Percentiles rank a stretch among this genome's conserved stretches.
Conservation (phyloP, 139 green algal species). For the Axilococcus clingmanii region DNA sequence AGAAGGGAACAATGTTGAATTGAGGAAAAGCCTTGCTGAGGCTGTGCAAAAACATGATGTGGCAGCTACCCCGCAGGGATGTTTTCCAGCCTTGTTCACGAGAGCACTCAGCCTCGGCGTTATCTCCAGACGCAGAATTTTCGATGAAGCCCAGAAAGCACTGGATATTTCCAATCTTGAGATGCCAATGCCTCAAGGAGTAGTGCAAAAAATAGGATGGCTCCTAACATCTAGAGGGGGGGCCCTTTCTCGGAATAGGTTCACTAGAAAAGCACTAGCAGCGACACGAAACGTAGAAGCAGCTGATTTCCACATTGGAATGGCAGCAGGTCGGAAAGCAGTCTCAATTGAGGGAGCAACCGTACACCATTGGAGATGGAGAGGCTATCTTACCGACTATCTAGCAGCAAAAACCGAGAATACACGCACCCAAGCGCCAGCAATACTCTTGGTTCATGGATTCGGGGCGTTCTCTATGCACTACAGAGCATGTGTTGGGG, state of each 20-base stretch:
- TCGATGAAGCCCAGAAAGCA: not conserved
- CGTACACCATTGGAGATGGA: constrained; percentile 47
- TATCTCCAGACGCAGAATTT: constrained; percentile 35
- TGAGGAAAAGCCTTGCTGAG: constrained; percentile 1
- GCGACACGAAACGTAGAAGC: constrained; percentile 36
- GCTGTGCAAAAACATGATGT: constrained; percentile 8
- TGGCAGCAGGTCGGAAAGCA: constrained; percentile 21
- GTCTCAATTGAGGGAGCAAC: constrained; percentile 7
- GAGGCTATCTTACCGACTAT: constrained; percentile 58
- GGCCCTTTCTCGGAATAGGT: constrained; percentile 2
- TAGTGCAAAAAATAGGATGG: constrained; percentile 16
- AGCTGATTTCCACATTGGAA: constrained; percentile 54
- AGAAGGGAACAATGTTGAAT: not conserved
- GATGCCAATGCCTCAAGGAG: not conserved
- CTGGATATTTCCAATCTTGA: not conserved
- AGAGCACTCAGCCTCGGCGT: constrained; percentile 39
- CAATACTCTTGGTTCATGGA: constrained; percentile 85
- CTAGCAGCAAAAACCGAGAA: constrained; percentile 21
- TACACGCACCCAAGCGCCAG: constrained; percentile 21
- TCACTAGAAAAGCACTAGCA: constrained; percentile 18
- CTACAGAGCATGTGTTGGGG: constrained; percentile 65
- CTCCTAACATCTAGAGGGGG: constrained; percentile 10
- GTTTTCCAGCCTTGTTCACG: constrained; percentile 51
- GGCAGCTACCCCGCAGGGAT: constrained; percentile 30
- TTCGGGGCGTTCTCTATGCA: constrained; percentile 95